Percentiles rank a stretch among this genome's conserved stretches.
Conservation (phyloP, 495 filamentous ascomycete genomes). For the Recurvomyces mirabilis region DNA sequence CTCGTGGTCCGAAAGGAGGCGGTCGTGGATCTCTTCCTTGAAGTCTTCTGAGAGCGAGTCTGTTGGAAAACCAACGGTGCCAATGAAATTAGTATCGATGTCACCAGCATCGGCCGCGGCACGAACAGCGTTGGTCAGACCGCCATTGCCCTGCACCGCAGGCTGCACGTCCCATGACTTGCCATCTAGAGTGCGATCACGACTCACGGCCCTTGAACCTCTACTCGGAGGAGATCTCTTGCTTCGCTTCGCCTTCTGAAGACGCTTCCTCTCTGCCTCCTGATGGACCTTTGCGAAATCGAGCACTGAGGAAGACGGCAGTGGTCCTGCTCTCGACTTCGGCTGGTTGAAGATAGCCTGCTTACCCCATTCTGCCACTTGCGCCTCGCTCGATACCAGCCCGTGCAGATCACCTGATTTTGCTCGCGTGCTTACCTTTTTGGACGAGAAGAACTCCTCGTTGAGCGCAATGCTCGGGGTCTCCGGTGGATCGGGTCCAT, state of each 20-base stretch:
- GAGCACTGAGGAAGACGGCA: conserved; percentile 61
- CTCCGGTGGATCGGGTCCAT: conserved; percentile 39
- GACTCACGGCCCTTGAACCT: conserved; percentile 22
- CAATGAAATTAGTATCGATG: conserved; percentile 67
- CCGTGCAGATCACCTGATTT: conserved; percentile 35
- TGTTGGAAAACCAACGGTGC: conserved; percentile 83
- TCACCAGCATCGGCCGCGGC: conserved; percentile 56
- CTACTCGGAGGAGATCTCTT: conserved; percentile 14
- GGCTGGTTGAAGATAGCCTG: conserved; percentile 58
- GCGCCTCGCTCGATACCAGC: conserved; percentile 43
- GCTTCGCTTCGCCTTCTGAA: conserved; percentile 25
- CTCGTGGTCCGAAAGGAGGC: conserved; percentile 64
- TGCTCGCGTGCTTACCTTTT: conserved; percentile 10
- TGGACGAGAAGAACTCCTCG: conserved; percentile 45
- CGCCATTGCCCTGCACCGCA: conserved; percentile 83
- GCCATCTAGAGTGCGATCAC: conserved; percentile 52
- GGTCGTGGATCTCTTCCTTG: conserved; percentile 67
- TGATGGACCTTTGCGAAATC: conserved; percentile 48
- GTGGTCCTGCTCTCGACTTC: conserved; percentile 51
- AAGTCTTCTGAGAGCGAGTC: conserved; percentile 61
- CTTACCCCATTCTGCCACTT: conserved; percentile 60
- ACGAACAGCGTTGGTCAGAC: conserved; percentile 72
- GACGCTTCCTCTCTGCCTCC: conserved; percentile 14
- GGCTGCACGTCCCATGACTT: conserved; percentile 72
- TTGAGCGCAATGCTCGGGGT: conserved; percentile 54